Evolutionary conservation across 2,329 filamentous ascomycete genomes (phyloP), one percentile per base, ranked within the genome.

Genomic region (Simplicillium aogashimaense): DNA sequence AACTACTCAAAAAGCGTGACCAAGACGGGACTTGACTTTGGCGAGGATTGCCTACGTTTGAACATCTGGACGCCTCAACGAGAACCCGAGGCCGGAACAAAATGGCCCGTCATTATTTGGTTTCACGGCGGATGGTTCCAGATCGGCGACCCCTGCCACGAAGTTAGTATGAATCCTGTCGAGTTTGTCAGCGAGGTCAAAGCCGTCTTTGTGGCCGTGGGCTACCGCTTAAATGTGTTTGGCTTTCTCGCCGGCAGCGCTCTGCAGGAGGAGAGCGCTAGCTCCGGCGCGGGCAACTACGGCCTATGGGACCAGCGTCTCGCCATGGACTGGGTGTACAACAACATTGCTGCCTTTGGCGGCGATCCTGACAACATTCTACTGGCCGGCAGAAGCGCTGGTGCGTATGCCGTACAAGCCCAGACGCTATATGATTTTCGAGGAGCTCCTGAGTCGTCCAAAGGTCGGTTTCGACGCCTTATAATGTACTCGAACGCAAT

Each of bases 321-420:
- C 11, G 70, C 70, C 1, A 52, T 72, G 8, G 59, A 72, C 48
- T 76, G 72, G 72, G 63, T 71, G 0, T 57, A 68, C 29, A 52
- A 63, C 6, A 65, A 74, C 43, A 69, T 74, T 36, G 46, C 52
- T 3, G 41, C 52, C 15, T 72, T 72, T 41, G 63, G 63, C 8
- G 70, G 70, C 3, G 63, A 74, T 45, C 43, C 61, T 0, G 43
- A 48, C n/a, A 64, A 67, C 39, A 61, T 74, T 32, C 70, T 64
- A 0, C 55, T 68, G 2, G 61, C 58, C 3, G 66, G 63, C 4
- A 54, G 63, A 4, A 66, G 62, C 39, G 67, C 67, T 2, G 66
- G 67, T 3, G 62, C 65, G 0, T 67, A 67, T 46, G 58, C 59
- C 42, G 61, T 57, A 4, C 57, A 67, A 18, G 59, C 63, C 17